Conservation (phyloP, 495 filamentous ascomycete genomes). For the Cetradonia linearis region DNA sequence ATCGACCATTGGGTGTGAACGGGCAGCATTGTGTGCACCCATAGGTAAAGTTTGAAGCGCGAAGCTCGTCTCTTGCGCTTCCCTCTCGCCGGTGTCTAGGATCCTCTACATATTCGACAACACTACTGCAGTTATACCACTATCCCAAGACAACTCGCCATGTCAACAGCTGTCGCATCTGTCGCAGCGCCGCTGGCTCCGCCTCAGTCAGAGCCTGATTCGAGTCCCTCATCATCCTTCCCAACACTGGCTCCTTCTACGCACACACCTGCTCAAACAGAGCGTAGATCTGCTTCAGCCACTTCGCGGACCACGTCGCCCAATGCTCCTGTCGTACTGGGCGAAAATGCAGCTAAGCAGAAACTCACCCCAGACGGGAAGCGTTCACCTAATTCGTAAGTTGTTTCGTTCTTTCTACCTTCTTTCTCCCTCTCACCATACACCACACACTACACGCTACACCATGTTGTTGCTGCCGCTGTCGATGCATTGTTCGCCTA, state of each 20-base stretch:
- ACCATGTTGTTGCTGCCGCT: constrained; percentile 18
- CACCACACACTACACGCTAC: constrained; percentile 1
- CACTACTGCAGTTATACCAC: constrained; percentile 2
- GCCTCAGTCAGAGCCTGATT: constrained; percentile 38
- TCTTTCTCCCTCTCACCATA: background rate
- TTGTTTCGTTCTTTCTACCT: constrained; percentile 18
- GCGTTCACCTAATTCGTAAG: constrained; percentile 47
- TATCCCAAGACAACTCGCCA: constrained; percentile 23
- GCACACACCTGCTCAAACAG: constrained; percentile 24
- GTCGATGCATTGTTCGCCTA: constrained; percentile 12
- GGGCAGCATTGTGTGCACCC: background rate
- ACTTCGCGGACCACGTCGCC: constrained; percentile 21
- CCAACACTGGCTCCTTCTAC: constrained; percentile 35
- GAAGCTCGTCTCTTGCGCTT: constrained; percentile 16
- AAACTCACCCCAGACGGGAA: constrained; percentile 43
- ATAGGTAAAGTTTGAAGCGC: constrained; percentile 12
- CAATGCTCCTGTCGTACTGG: constrained; percentile 23
- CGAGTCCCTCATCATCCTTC: constrained; percentile 39
- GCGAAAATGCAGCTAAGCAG: constrained; percentile 34
- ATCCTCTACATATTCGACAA: background rate
- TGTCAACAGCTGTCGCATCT: constrained; percentile 47
- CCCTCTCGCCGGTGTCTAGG: background rate
- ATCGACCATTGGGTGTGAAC: background rate
- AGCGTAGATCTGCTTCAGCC: constrained; percentile 25
- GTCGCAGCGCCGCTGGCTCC: constrained; percentile 39